These are phyloP conservation scores for Hibiscus mutabilis DNA, from an alignment of 345 rosid species.

Conservation along the genomic window DNA sequence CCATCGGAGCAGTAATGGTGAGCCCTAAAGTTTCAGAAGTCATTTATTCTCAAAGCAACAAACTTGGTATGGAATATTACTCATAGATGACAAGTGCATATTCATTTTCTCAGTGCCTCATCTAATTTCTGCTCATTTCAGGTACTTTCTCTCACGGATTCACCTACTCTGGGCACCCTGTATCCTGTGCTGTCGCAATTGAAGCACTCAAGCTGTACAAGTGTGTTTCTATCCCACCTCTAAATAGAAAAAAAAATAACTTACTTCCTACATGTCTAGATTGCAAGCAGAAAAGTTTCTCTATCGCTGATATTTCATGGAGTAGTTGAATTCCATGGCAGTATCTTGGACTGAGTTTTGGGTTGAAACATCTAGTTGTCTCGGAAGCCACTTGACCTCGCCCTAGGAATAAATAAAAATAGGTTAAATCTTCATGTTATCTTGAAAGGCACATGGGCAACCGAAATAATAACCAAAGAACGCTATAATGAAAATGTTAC, in stretches of 20 bases:
- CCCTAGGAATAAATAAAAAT: neutral
- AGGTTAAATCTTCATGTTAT: neutral
- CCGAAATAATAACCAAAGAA: neutral
- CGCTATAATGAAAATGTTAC: neutral
- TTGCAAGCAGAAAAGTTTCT: neutral
- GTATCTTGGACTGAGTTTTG: neutral
- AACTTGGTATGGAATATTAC: slow-evolving; percentile 53
- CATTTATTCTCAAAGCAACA: slow-evolving; percentile 85
- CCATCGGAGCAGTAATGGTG: slow-evolving; percentile 84
- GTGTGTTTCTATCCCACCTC: slow-evolving; percentile 22
- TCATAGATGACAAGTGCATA: neutral
- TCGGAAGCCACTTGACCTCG: neutral
- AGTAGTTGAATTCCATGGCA: neutral
- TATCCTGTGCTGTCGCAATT: slow-evolving; percentile 80
- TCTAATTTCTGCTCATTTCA: slow-evolving; percentile 20
- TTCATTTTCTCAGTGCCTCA: neutral
- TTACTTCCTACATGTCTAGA: neutral
- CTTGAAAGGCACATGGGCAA: neutral
- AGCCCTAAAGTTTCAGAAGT: slow-evolving; percentile 85
- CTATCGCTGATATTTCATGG: neutral
- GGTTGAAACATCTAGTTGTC: neutral
- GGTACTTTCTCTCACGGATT: slow-evolving; percentile 91
- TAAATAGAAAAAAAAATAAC: neutral
- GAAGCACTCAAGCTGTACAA: slow-evolving; percentile 64
- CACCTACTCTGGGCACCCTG: slow-evolving; percentile 98